These are phyloP conservation scores for Chaetomiaceae sp. DNA, from an alignment of 2,329 filamentous ascomycete genomes.

Conservation along the genomic window DNA sequence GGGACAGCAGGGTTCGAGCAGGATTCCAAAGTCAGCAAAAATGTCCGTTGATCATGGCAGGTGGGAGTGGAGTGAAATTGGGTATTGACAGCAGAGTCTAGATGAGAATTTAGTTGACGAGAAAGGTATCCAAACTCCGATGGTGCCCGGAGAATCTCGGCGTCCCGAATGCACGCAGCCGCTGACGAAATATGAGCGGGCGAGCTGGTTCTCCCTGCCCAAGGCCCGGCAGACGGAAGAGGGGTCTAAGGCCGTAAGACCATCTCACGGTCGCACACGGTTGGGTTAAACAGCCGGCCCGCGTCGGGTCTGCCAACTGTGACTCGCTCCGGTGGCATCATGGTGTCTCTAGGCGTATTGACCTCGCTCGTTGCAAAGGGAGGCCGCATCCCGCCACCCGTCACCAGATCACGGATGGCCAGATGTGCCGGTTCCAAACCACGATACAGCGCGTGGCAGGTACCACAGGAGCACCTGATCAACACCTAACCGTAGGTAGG, in stretches of 20 bases:
- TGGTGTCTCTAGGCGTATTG: constrained; percentile 4
- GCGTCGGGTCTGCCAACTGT: constrained; percentile 11
- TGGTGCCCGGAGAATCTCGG: constrained; percentile 2
- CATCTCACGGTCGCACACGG: constrained; percentile 15
- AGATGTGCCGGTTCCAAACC: neutral
- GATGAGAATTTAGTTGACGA: neutral
- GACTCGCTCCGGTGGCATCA: neutral
- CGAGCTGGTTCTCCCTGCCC: neutral
- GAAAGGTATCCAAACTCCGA: neutral
- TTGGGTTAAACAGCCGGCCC: constrained; percentile 8
- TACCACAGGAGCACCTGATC: constrained; percentile 29
- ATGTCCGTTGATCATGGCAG: too few relatives aligned
- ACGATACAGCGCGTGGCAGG: neutral
- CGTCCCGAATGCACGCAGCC: constrained; percentile 13
- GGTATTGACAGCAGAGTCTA: constrained; percentile 2
- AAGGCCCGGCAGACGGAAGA: neutral
- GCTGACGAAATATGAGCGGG: neutral
- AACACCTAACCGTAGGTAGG: constrained; percentile 38
- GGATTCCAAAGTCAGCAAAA: too few relatives aligned
- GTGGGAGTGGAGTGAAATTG: constrained; percentile 8
- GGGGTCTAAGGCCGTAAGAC: constrained; percentile 28
- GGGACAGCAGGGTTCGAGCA: too few relatives aligned
- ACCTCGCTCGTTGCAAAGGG: constrained; percentile 2
- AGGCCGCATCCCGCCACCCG: neutral
- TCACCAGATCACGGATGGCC: neutral